Evolutionary conservation across 768 basidiomycete species (phyloP), one percentile per base, ranked within the genome.

Genomic region (Boletales sp.): DNA sequence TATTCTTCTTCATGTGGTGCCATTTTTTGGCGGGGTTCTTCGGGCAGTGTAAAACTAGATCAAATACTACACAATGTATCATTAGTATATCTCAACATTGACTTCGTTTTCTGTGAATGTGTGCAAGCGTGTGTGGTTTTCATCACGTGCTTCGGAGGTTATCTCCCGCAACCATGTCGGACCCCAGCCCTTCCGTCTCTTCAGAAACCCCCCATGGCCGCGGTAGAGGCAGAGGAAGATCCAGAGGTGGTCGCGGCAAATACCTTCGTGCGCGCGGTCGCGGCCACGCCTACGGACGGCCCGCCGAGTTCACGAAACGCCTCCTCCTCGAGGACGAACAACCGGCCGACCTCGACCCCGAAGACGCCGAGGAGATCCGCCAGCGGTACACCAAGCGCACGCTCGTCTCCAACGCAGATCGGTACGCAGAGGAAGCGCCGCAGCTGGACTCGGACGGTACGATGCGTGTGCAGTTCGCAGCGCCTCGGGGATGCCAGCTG

Each of bases 231-330:
- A 67, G 80, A 50, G 75, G 80, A 21, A 78, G 76, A 59, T 80
- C 82, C 45, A 76, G 85, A 45, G 86, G 87, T 1, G 85, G 86
- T 2, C 69, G 82, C 4, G 87, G 87, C 0, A 90, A 89, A 68
- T 86, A 84, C 59, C 74, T 89, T 17, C 81, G 87, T 24, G 84
- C 87, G 11, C 70, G 83, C 4, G 87, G 87, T 4, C 70, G 84
- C 38, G 83, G 83, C 5, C 71, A 77, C 24, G 77, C 83, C 1
- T 57, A 58, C 10, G 83, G 85, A 2, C 81, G 84, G 34, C 81
- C 82, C 5, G 85, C 87, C 45, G 82, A 80, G 57, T 89, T 86
- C 63, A 61, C 67, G n/a, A 70, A 75, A 58, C 80, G 83, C 6
- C 70, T 87, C 8, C 43, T 83, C 8, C 72, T 88, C 4, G 84